Evolutionary conservation across 305 asterid species (phyloP), one percentile per base, ranked within the genome.

Genomic region (Fraxinus floribunda): DNA sequence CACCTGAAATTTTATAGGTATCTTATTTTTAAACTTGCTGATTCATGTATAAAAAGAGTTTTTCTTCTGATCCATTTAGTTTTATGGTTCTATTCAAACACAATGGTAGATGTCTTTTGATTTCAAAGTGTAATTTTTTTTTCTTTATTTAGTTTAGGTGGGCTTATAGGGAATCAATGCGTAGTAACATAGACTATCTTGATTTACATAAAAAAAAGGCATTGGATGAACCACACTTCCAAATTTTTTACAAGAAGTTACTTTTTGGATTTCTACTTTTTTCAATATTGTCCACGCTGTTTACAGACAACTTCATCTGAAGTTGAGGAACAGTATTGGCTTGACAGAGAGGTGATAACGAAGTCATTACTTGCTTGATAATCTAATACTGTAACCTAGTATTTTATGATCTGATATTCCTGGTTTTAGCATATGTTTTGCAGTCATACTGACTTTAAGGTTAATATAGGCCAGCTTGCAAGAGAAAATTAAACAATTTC

Each of bases 331-430:
- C 83, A 79, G 57, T 4, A 75, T 30, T 79, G 88, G 88, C 74
- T 86, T 78, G 92, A 84, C 74, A 87, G 86, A 86, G 93, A 89
- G 91, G 97, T 92, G 84, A 79, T 76, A 79, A 76, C 81, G 52
- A 41, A 83, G 44, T 71, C 66, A 41, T 46, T 41, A 60, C 16
- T 36, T 46, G 38, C 75, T 77, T 39, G 80, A 82, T 64, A 77
- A 29, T 72, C 60, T 39, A 70, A 49, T 80, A 77, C 34, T 52
- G 55, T 57, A 78, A 26, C 52, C 18, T 82, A 10, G 20, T 62
- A 18, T 30, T 74, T 71, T 77, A 77, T 80, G 68, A 34, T 66
- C 55, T 24, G 38, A 38, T 74, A 70, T 72, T 75, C 80, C 55
- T 80, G 84, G 55, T 26, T 79, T 34, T 55, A 34, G 49, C 70